A percentile compares a stretch with the other conserved stretches of the same genome.
phyloP scores from a whole-genome alignment of 176 grass and related monocot genomes.

The Triticum aestivum region IWGSC_CS_RefSeq_v2.1 NC_057811.1:311195651-311196150 shows the following conservation, averaged over 20 bases:
- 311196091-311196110: too few relatives aligned
- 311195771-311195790: neutral
- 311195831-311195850: neutral
- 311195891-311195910: too few relatives aligned
- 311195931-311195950: neutral
- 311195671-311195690: neutral
- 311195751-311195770: neutral
- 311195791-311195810: neutral
- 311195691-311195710: neutral
- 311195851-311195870: neutral
- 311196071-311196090: neutral
- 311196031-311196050: neutral
- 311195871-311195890: too few relatives aligned
- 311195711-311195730: neutral
- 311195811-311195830: conserved; percentile 7
- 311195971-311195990: neutral
- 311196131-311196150: too few relatives aligned
- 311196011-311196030: neutral
- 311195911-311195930: too few relatives aligned
- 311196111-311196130: too few relatives aligned
- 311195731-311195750: neutral
- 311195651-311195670: neutral
- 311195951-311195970: neutral
- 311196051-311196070: neutral
- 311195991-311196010: neutral